phyloP scores from a whole-genome alignment of 805 yeast genomes.

The Jamesozyma spencerorum region DNA sequence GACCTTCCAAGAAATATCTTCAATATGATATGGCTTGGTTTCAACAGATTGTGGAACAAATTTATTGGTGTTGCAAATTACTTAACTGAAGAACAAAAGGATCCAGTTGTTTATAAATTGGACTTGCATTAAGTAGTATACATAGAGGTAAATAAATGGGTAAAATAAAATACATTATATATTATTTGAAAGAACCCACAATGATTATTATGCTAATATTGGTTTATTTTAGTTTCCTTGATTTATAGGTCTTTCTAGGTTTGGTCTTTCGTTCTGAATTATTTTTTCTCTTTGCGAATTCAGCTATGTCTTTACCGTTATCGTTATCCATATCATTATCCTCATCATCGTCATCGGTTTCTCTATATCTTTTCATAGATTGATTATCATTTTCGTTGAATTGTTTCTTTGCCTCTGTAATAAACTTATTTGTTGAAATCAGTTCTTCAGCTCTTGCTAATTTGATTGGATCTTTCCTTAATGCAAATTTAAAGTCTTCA shows the following conservation, averaged over 20 bases:
- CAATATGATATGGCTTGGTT: conserved; percentile 39
- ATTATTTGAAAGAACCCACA: too few species aligned
- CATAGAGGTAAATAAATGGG: too few species aligned
- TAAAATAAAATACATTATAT: too few species aligned
- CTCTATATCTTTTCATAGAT: conserved; percentile 24
- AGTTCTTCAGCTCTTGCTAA: conserved; percentile 63
- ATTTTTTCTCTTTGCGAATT: conserved; percentile 6
- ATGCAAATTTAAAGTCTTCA: conserved; percentile 64
- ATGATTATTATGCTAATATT: too few species aligned
- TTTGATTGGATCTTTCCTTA: conserved; percentile 56
- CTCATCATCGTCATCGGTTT: conserved; percentile 22
- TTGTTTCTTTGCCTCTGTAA: conserved; percentile 56
- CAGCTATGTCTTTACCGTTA: conserved; percentile 11
- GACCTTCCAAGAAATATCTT: conserved; percentile 59
- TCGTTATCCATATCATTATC: conserved; percentile 21
- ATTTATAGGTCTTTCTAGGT: not conserved
- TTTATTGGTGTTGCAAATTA: conserved; percentile 52
- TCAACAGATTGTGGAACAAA: conserved; percentile 57
- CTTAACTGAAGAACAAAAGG: conserved; percentile 18
- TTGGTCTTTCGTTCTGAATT: conserved; percentile 3
- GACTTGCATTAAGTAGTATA: conserved; percentile 13
- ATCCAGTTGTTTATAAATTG: conserved; percentile 16
- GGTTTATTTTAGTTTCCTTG: not conserved
- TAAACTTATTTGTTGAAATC: conserved; percentile 48
- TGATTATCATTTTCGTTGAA: conserved; percentile 55